These are phyloP conservation scores for Dendrobium officinale DNA, from an alignment of 106 monocot genomes.

Conservation along the genomic window DNA sequence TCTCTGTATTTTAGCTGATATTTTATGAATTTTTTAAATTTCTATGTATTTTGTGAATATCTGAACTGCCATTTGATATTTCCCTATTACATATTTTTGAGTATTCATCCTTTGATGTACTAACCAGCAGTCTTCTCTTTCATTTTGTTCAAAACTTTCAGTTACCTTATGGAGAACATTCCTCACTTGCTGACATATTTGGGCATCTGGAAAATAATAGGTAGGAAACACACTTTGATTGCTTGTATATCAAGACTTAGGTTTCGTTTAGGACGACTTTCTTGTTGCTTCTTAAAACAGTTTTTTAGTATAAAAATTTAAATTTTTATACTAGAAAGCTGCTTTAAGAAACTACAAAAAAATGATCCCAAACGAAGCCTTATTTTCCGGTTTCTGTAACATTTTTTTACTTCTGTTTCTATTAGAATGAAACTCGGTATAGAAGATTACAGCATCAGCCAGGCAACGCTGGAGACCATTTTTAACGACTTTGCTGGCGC, in stretches of 20 bases:
- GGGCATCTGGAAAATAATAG: slow-evolving; percentile 82
- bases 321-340: too few species aligned
- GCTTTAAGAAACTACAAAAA: too few species aligned
- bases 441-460: slow-evolving; percentile 80
- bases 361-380: too few species aligned
- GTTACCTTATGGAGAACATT: slow-evolving; percentile 71
- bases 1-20: too few species aligned
- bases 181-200: slow-evolving; percentile 84
- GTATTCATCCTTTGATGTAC: too few species aligned
- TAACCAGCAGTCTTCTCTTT: background rate
- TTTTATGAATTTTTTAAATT: too few species aligned
- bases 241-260: background rate
- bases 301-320: too few species aligned
- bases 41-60: too few species aligned
- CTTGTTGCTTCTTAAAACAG: too few species aligned
- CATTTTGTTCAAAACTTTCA: slow-evolving; percentile 13
- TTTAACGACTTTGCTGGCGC: slow-evolving; percentile 85
- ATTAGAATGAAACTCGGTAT: slow-evolving; percentile 64
- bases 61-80: too few species aligned
- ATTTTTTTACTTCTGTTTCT: slow-evolving; percentile 3
- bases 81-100: too few species aligned
- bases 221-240: slow-evolving; percentile 20
- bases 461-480: slow-evolving; percentile 85
- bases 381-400: background rate
- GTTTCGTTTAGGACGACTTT: too few species aligned